Evolutionary conservation across 2,329 filamentous ascomycete species (phyloP).

Genomic region (Cladophialophora chaetospira): DNA sequence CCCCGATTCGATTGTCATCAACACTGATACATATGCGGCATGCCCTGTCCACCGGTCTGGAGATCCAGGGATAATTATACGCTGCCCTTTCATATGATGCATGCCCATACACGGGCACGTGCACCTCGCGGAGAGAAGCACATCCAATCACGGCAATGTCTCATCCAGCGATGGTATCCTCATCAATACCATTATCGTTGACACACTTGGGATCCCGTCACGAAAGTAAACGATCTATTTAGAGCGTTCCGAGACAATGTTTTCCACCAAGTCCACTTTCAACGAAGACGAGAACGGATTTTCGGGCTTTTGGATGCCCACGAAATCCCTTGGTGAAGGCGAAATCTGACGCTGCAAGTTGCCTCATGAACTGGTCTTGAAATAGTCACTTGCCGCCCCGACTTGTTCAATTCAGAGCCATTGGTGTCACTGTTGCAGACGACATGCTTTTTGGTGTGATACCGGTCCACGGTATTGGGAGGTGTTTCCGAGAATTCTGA

Average conservation of each 20-base stretch:
- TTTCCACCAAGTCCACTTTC: too few species aligned
- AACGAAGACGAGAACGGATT: too few species aligned
- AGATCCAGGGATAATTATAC: neutral
- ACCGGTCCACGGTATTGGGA: constrained; percentile 23
- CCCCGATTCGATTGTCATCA: neutral
- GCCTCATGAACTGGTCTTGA: constrained; percentile 15
- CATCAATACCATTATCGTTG: neutral
- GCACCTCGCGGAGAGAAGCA: neutral
- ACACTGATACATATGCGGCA: neutral
- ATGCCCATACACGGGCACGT: neutral
- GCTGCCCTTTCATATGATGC: neutral
- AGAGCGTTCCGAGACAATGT: neutral
- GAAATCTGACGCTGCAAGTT: constrained; percentile 14
- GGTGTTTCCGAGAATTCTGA: constrained; percentile 2
- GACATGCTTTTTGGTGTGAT: constrained; percentile 9
- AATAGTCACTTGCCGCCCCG: constrained; percentile 12
- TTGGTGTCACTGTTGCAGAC: constrained; percentile 8
- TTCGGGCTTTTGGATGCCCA: too few species aligned
- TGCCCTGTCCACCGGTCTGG: neutral
- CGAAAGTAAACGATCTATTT: neutral
- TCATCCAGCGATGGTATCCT: neutral
- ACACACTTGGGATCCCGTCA: neutral
- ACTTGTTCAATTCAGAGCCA: neutral
- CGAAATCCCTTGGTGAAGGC: too few species aligned
- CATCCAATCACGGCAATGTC: neutral